Base-by-base conservation (phyloP, 495 filamentous ascomycete genomes). In the Clohesyomyces aquaticus region DNA sequence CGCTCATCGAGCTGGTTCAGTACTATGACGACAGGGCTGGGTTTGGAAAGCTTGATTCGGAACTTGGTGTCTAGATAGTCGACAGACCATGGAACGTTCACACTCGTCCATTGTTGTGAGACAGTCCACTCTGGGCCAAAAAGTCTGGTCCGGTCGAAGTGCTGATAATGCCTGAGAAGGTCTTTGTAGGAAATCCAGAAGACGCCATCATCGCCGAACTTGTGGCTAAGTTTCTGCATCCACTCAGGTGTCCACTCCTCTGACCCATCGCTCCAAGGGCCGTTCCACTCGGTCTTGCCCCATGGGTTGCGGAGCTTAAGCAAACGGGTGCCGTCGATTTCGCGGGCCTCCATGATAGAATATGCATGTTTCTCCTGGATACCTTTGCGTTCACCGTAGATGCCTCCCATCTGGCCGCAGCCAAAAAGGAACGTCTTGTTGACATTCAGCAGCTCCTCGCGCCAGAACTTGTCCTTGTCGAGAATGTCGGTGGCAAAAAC, bases 191-290 rank as follows among this genome's bases (percentile, higher is more conserved):
- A 82, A 26, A 88, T 88, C 86, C 86, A 88, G 69, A 88, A 88
- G 60, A 87, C 87, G 1, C 91, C 92, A 70, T 96, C 93, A 68
- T 97, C 88, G 28, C 93, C 93, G 73, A 96, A 97, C 38, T 81
- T 85, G 68, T 96, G 91, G 26, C 83, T 79, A 0, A 97, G 80
- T 58, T 86, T 86, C 42, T 83, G 73, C 81, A 96, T 86, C 90
- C 91, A 95, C 69, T 95, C 87, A 0, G 90, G 78, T 1, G 91
- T 96, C 90, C 93, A 97, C 74, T 96, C 87, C 69, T 92, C 90
- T 9, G 88, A 92, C 19, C 93, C 91, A 70, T 96, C 91, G 16
- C 61, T 65, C 76, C 76, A 77, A n/a, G 66, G 67, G 16, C 76
- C 75, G 11, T 63, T 69, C 75, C 93, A 96, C 75, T 95, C 92